Conservation (phyloP, 176 grass and related monocot species). For the Luzula sylvatica region DNA sequence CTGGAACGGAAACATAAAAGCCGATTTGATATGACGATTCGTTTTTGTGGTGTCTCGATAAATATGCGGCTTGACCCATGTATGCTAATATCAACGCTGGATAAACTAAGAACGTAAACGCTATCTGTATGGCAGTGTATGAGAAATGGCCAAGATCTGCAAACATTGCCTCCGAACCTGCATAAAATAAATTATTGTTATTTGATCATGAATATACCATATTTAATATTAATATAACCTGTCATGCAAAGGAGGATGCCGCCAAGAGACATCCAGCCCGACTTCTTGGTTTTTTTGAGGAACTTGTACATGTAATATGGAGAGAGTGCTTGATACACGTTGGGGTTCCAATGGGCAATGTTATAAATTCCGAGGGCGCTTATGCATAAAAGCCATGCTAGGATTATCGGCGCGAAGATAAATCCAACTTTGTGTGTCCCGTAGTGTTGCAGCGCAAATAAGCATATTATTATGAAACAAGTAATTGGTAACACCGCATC, state of each 20-base stretch:
- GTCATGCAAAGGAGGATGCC: constrained; percentile 97
- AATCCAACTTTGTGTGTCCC: constrained; percentile 84
- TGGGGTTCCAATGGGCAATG: constrained; percentile 82
- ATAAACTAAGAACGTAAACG: constrained; percentile 90
- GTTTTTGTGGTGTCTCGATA: constrained; percentile 77
- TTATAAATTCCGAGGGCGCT: constrained; percentile 88
- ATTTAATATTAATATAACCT: constrained; percentile 33
- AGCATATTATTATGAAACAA: constrained; percentile 71
- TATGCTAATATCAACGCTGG: constrained; percentile 88
- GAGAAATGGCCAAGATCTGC: constrained; percentile 98
- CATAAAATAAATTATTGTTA: constrained; percentile 1
- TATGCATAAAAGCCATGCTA: constrained; percentile 86
- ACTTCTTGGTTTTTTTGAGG: constrained; percentile 86
- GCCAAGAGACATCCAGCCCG: constrained; percentile 98
- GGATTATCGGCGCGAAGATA: constrained; percentile 76
- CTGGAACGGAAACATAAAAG: constrained; percentile 96
- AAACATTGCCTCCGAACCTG: constrained; percentile 99
- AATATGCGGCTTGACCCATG: constrained; percentile 98
- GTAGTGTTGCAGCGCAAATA: constrained; percentile 92
- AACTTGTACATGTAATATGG: constrained; percentile 89
- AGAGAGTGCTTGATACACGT: constrained; percentile 73
- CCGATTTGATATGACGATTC: constrained; percentile 74
- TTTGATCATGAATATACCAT: neutral
- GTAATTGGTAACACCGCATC: constrained; percentile 92
- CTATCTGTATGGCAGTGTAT: constrained; percentile 92